These are phyloP conservation scores for Colletotrichum sp. DNA, from an alignment of 2,329 filamentous ascomycete genomes.

Conservation along the genomic window DNA sequence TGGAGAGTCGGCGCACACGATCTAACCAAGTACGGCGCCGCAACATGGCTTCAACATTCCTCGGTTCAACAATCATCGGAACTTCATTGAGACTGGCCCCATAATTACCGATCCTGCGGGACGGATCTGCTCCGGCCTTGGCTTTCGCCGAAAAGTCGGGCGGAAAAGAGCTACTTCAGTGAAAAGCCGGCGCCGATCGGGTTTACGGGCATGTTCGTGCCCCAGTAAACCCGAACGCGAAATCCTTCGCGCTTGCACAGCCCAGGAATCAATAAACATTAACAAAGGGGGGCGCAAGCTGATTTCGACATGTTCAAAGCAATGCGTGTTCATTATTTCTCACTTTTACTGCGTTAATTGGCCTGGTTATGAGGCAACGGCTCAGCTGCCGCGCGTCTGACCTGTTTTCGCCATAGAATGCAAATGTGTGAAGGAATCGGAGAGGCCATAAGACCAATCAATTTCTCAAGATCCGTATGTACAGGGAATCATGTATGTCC, in stretches of 20 bases:
- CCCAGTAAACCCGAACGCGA: background rate
- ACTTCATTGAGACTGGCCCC: background rate
- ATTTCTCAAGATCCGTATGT: background rate
- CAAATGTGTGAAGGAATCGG: background rate
- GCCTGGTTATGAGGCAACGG: background rate
- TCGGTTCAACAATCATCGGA: background rate
- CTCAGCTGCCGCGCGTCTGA: fast-evolving
- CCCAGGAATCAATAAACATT: background rate
- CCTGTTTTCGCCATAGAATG: background rate
- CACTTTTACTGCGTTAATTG: background rate
- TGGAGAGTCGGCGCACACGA: background rate
- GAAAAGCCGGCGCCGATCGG: background rate
- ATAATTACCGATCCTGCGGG: background rate
- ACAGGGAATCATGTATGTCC: constrained; percentile 10
- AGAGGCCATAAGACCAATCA: background rate
- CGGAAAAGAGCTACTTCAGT: background rate
- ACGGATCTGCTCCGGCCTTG: background rate
- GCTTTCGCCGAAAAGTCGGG: background rate
- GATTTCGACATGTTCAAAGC: no score
- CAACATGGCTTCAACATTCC: background rate
- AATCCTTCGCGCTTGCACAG: background rate
- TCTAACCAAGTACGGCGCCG: background rate
- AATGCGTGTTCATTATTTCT: no score
- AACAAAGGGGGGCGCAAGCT: background rate
- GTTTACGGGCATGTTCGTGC: background rate